These are phyloP conservation scores for Alectoria sarmentosa DNA, from an alignment of 495 filamentous ascomycete genomes.

Conservation along the genomic window DNA sequence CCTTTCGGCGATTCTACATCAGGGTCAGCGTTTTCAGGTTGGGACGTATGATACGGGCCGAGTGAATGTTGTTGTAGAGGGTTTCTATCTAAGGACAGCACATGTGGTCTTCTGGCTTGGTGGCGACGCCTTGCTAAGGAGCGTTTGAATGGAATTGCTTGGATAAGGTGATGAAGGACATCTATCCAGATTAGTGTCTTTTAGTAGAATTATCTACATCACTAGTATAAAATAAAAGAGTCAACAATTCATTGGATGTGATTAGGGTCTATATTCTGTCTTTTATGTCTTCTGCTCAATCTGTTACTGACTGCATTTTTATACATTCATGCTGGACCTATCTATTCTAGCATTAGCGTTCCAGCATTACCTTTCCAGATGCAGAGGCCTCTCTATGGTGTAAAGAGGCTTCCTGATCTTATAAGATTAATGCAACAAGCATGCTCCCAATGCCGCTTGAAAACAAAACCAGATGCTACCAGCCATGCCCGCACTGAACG, in stretches of 20 bases:
- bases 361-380: background rate
- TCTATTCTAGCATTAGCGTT: conserved; percentile 1
- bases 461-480: background rate
- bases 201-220: too few relatives aligned
- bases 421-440: background rate
- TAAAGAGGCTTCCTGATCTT: background rate
- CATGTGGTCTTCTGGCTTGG: background rate
- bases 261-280: background rate
- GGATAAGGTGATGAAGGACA: too few relatives aligned
- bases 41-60: background rate
- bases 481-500: background rate
- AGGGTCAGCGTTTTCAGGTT: background rate
- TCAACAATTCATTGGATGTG: too few relatives aligned
- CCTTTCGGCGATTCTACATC: background rate
- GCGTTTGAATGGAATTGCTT: too few relatives aligned
- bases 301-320: background rate
- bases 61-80: background rate
- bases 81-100: background rate
- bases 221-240: too few relatives aligned
- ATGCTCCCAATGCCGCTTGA: conserved; percentile 5
- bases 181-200: too few relatives aligned
- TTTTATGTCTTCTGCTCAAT: background rate
- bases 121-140: background rate
- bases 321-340: background rate
- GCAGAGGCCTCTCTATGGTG: background rate